Conservation (phyloP, 768 basidiomycete species). For the Hygrocybe punicea region DNA sequence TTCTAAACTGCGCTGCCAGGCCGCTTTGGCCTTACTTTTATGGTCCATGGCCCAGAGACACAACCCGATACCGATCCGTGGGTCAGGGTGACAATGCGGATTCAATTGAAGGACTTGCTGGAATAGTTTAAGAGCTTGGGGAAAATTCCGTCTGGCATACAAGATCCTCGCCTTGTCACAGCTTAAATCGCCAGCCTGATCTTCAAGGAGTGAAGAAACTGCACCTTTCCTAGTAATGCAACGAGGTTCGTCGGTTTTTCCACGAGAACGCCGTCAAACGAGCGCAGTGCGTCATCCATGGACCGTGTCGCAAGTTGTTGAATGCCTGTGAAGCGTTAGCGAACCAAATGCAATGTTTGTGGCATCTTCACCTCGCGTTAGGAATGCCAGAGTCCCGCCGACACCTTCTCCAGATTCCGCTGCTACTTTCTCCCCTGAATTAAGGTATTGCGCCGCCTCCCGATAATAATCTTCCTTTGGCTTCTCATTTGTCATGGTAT, state of each 20-base stretch:
- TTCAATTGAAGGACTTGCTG: constrained; percentile 78
- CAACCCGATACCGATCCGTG: constrained; percentile 91
- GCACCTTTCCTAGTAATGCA: constrained; percentile 82
- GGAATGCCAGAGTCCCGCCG: constrained; percentile 54
- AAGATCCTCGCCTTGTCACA: constrained; percentile 72
- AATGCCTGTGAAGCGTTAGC: constrained; percentile 52
- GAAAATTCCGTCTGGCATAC: constrained; percentile 73
- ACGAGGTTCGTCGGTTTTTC: constrained; percentile 83
- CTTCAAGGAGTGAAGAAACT: background rate
- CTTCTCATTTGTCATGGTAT: constrained; percentile 55
- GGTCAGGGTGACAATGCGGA: constrained; percentile 83
- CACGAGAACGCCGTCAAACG: constrained; percentile 76
- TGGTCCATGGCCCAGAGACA: constrained; percentile 91
- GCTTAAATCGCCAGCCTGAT: constrained; percentile 1
- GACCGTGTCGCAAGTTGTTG: constrained; percentile 76
- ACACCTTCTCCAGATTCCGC: constrained; percentile 59
- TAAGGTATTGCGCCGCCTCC: constrained; percentile 68
- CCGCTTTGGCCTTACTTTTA: constrained; percentile 73
- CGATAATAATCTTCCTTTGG: constrained; percentile 65
- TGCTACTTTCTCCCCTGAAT: constrained; percentile 52
- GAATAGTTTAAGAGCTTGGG: constrained; percentile 78
- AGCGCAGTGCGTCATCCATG: constrained; percentile 76
- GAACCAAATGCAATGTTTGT: background rate
- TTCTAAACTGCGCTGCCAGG: constrained; percentile 88
- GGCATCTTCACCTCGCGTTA: constrained; percentile 56